Percentiles rank a stretch among this genome's conserved stretches.
phyloP scores from a whole-genome alignment of 1,284 basidiomycete species.

The Ustilago trichophora region DNA sequence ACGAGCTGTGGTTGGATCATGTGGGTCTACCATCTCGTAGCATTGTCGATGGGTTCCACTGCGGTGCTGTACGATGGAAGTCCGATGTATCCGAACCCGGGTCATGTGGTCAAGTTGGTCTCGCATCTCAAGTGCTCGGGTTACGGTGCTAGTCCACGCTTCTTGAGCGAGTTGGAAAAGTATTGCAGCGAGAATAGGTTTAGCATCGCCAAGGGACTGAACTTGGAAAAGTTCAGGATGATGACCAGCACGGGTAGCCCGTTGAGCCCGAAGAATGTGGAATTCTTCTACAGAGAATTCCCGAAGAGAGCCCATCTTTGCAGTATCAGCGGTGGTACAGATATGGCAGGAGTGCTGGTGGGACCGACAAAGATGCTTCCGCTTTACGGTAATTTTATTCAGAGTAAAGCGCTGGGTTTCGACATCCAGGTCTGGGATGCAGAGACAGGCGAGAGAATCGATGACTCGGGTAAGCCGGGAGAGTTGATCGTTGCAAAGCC shows the following conservation, averaged over 20 bases:
- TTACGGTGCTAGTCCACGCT: constrained; percentile 60
- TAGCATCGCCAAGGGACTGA: constrained; percentile 18
- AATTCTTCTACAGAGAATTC: constrained; percentile 58
- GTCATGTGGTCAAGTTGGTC: constrained; percentile 51
- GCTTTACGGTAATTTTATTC: constrained; percentile 61
- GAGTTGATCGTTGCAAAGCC: constrained; percentile 61
- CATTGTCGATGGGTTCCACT: constrained; percentile 51
- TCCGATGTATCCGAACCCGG: constrained; percentile 61
- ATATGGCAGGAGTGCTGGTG: constrained; percentile 61
- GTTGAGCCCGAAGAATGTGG: constrained; percentile 53
- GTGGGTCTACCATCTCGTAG: constrained; percentile 60
- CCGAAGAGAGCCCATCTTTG: constrained; percentile 33
- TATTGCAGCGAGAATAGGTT: constrained; percentile 12
- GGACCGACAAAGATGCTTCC: constrained; percentile 56
- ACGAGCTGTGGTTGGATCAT: constrained; percentile 65
- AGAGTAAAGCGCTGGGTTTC: constrained; percentile 61
- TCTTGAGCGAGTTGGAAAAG: constrained; percentile 46
- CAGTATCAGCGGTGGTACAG: constrained; percentile 61
- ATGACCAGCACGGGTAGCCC: constrained; percentile 64
- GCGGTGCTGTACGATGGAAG: constrained; percentile 64
- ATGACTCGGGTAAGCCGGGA: constrained; percentile 55
- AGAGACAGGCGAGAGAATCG: constrained; percentile 43
- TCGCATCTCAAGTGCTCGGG: constrained; percentile 58
- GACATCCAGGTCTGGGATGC: constrained; percentile 58
- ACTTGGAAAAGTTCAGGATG: constrained; percentile 52